Evolutionary conservation across 345 rosid species (phyloP).

Genomic region (Gossypium longicalyx): DNA sequence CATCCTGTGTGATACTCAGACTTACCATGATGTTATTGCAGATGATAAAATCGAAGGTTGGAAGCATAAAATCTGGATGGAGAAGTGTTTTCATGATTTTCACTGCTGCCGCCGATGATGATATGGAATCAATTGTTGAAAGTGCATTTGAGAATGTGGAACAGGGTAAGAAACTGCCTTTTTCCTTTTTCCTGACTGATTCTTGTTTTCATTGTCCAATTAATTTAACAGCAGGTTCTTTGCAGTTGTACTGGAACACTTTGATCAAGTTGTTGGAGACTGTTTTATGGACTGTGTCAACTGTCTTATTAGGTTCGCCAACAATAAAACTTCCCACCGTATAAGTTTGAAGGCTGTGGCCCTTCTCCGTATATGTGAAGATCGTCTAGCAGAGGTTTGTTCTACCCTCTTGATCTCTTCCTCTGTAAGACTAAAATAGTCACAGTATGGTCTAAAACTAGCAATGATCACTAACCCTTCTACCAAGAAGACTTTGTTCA

Average conservation of each 20-base stretch:
- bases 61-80: constrained; percentile 79
- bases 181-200: constrained; percentile 7
- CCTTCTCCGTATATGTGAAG: constrained; percentile 96
- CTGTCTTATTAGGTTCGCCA: constrained; percentile 96
- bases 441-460: not conserved
- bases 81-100: constrained; percentile 74
- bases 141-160: constrained; percentile 93
- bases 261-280: constrained; percentile 97
- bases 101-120: constrained; percentile 90
- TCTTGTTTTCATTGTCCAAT: constrained; percentile 15
- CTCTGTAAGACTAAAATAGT: not conserved
- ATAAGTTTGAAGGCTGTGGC: constrained; percentile 99
- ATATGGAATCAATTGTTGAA: constrained; percentile 78
- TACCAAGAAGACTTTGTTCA: not conserved
- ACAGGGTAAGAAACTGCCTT: constrained; percentile 47
- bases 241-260: constrained; percentile 98
- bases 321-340: constrained; percentile 81
- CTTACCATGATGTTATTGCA: constrained; percentile 26
- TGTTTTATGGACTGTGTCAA: constrained; percentile 99
- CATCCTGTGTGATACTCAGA: not conserved
- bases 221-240: constrained; percentile 32
- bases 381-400: constrained; percentile 95
- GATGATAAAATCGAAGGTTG: constrained; percentile 80
- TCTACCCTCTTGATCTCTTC: not conserved
- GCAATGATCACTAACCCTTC: not conserved